A percentile compares a stretch with the other conserved stretches of the same genome.
phyloP scores from a whole-genome alignment of 306 rosid species.

The Castanea sativa region DNA sequence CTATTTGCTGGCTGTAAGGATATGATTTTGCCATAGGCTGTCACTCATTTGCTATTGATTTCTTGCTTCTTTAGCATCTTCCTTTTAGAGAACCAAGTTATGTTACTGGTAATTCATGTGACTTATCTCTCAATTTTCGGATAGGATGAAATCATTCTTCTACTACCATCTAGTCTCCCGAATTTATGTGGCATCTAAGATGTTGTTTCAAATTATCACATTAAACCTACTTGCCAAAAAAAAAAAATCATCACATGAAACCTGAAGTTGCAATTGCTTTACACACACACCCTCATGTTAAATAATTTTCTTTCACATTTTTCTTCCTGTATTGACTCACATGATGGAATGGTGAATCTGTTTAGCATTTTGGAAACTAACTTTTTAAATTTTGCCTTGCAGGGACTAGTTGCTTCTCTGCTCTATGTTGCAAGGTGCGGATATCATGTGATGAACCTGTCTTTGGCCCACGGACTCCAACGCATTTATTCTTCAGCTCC shows the following conservation, averaged over 20 bases:
- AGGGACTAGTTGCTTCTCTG: conserved; percentile 57
- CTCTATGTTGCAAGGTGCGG: not conserved
- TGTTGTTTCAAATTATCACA: not conserved
- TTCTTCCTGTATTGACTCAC: not conserved
- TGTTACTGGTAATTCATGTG: not conserved
- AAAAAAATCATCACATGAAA: too few species aligned
- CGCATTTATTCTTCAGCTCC: too few species aligned
- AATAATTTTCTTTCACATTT: not conserved
- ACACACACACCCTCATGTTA: not conserved
- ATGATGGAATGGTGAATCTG: not conserved
- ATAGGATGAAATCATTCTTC: not conserved
- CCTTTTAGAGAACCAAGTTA: not conserved
- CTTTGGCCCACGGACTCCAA: too few species aligned
- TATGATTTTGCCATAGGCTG: too few species aligned
- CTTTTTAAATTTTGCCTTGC: conserved; percentile 29
- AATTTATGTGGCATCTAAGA: not conserved
- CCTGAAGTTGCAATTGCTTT: not conserved
- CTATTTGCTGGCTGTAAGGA: too few species aligned
- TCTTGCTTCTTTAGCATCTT: not conserved
- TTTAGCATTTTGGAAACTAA: conserved; percentile 2
- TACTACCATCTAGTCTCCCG: not conserved
- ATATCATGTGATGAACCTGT: conserved; percentile 28
- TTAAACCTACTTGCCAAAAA: not conserved
- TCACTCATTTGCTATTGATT: not conserved
- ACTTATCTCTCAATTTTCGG: not conserved